These are phyloP conservation scores for Penicillium daleae DNA, from an alignment of 495 filamentous ascomycete species.

Conservation along the genomic window DNA sequence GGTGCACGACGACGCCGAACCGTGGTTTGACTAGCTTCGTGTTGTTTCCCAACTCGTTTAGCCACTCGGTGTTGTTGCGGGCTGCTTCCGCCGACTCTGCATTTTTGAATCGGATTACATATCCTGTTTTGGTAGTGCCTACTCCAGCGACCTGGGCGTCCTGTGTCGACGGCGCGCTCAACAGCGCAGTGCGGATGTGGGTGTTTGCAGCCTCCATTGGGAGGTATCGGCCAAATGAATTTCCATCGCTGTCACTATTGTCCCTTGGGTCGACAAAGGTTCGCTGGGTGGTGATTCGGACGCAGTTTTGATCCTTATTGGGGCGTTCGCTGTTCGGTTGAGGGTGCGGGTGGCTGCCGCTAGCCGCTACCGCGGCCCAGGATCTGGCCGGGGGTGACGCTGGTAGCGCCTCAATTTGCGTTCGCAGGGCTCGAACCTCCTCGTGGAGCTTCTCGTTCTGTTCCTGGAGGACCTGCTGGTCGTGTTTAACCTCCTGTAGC, in stretches of 20 bases:
- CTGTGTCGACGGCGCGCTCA: constrained; percentile 17
- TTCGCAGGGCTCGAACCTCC: not conserved
- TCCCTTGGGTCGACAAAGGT: not conserved
- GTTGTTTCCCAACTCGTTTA: constrained; percentile 3
- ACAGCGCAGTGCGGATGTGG: constrained; percentile 22
- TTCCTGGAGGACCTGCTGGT: constrained; percentile 6
- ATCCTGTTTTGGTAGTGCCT: constrained; percentile 25
- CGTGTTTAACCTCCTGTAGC: constrained; percentile 6
- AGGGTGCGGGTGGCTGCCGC: not conserved
- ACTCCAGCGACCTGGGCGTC: constrained; percentile 26
- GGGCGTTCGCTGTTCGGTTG: not conserved
- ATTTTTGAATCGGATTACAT: constrained; percentile 30
- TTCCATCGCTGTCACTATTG: constrained; percentile 8
- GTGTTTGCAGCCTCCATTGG: constrained; percentile 14
- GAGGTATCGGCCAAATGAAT: constrained; percentile 22
- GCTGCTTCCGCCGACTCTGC: constrained; percentile 22
- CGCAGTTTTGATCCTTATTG: not conserved
- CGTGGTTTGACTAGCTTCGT: constrained; percentile 7
- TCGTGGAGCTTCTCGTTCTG: constrained; percentile 17
- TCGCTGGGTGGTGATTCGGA: constrained; percentile 1
- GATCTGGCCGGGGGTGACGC: not conserved
- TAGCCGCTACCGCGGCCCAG: constrained; percentile 3
- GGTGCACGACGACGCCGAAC: constrained; percentile 25
- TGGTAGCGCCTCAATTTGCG: not conserved
- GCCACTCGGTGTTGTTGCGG: constrained; percentile 17